Conservation (phyloP, 2,329 filamentous ascomycete genomes). For the Tolypocladium sp. region DNA sequence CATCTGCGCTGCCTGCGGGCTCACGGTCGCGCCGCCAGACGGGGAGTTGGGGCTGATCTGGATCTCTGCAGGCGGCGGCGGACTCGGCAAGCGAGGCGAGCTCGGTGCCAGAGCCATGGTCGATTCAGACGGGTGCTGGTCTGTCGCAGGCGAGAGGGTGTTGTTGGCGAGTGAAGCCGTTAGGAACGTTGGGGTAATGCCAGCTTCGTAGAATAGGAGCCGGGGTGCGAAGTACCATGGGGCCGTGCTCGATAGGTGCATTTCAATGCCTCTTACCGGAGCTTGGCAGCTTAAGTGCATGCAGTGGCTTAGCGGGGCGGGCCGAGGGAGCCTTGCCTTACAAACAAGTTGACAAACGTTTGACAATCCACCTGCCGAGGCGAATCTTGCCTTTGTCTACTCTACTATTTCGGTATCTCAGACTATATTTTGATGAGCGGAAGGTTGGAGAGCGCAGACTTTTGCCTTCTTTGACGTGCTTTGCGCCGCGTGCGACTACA, state of each 20-base stretch:
- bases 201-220: conserved; percentile 6
- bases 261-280: conserved; percentile 2
- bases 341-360: not conserved
- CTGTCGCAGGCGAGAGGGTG: not conserved
- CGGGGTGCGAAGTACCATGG: conserved; percentile 5
- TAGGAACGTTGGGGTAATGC: not conserved
- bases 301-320: conserved; percentile 9
- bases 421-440: not conserved
- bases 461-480: not conserved
- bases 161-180: conserved; percentile 2
- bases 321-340: not conserved
- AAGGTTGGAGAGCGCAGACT: not conserved
- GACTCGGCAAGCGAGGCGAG: conserved; percentile 88
- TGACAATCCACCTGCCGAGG: not conserved
- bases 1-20: conserved; percentile 50
- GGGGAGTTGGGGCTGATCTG: conserved; percentile 79
- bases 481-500: not conserved
- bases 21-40: conserved; percentile 44
- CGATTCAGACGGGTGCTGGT: conserved; percentile 1
- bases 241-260: conserved; percentile 13
- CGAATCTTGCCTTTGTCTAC: not conserved
- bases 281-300: conserved; percentile 12
- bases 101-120: conserved; percentile 56
- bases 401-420: not conserved
- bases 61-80: conserved; percentile 89